phyloP scores from a whole-genome alignment of 441 rosid genomes.

The Melastoma candidum region DNA sequence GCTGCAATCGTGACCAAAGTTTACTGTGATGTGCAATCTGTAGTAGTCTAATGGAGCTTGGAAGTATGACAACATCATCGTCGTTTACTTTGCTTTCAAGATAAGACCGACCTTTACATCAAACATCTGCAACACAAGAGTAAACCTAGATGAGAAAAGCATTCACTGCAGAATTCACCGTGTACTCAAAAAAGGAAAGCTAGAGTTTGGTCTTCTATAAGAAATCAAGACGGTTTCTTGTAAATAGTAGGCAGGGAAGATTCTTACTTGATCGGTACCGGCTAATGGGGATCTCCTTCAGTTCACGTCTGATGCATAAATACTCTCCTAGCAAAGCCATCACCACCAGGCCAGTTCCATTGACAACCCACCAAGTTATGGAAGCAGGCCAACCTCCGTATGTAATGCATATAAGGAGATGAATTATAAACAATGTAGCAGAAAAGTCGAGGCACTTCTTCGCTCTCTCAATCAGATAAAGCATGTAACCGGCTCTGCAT shows the following conservation, averaged over 20 bases:
- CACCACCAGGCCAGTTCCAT: constrained; percentile 69
- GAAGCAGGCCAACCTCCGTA: constrained; percentile 98
- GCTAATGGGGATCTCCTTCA: constrained; percentile 61
- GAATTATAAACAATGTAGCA: constrained; percentile 69
- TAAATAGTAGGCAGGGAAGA: background rate
- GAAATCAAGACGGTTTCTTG: too few relatives aligned
- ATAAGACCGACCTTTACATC: constrained; percentile 8
- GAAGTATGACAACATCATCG: background rate
- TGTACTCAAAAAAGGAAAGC: background rate
- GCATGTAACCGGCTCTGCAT: constrained; percentile 69
- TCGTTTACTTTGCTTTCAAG: too few relatives aligned
- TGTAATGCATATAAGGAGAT: constrained; percentile 61
- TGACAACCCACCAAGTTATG: constrained; percentile 94
- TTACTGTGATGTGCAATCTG: background rate
- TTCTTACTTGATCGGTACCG: constrained; percentile 69
- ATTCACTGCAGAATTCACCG: too few relatives aligned
- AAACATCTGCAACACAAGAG: constrained; percentile 32
- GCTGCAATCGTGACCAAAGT: background rate
- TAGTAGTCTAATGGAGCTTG: constrained; percentile 12
- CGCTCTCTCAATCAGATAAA: constrained; percentile 81
- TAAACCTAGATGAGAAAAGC: too few relatives aligned
- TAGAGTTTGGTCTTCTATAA: background rate
- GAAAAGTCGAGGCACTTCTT: constrained; percentile 89
- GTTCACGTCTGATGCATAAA: constrained; percentile 68
- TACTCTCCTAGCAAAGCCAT: constrained; percentile 83